Base-by-base conservation (phyloP, 768 basidiomycete genomes). In the Tylopilus intermedius region DNA sequence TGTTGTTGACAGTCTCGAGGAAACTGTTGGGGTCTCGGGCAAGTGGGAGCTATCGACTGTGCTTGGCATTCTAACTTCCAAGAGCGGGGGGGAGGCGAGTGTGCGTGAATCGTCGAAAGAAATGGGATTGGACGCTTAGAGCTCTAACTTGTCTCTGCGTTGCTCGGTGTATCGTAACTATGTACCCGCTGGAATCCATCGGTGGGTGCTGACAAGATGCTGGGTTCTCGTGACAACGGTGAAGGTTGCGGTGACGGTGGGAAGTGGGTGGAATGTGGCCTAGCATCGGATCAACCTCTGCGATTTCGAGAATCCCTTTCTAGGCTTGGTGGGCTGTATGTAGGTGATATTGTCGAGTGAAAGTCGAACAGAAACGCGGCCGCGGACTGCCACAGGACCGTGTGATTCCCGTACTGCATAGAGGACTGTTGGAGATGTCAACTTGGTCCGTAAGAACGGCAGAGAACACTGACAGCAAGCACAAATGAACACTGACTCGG, bases 401-500 rank as follows among this genome's bases (percentile, higher is more conserved):
- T 74, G 75, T 21, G 80, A 76, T 59, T 73, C 78, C 74, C 78
- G 80, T 32, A 79, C 76, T 3, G 81, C 80, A 61, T 74, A 79
- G 9, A 79, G 38, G 51, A 84, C 83, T 85, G 57, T 26, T 35
- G 46, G 27, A 22, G 30, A 50, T 8, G 32, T 60, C 55, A 55
- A 21, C 8, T 14, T 26, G 47, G n/a, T 39, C 27, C 26, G 22
- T 11, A 44, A 38, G 42, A 33, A 33, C 11, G 7, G 9, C 8
- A 30, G 45, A 49, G 13, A 15, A 15, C 10, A 74, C 82, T 56
- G 58, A 84, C 84, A 84, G 62, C 82, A 85, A 37, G 71, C 67
- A 57, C 76, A 79, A 24, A 84, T 75, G 60, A 84, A 82, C n/a
- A 78, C 60, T 0, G 81, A 77, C 59, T 84, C 79, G 13, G 71